These are phyloP conservation scores for Irpex sp. DNA, from an alignment of 1,284 basidiomycete genomes.

Conservation along the genomic window DNA sequence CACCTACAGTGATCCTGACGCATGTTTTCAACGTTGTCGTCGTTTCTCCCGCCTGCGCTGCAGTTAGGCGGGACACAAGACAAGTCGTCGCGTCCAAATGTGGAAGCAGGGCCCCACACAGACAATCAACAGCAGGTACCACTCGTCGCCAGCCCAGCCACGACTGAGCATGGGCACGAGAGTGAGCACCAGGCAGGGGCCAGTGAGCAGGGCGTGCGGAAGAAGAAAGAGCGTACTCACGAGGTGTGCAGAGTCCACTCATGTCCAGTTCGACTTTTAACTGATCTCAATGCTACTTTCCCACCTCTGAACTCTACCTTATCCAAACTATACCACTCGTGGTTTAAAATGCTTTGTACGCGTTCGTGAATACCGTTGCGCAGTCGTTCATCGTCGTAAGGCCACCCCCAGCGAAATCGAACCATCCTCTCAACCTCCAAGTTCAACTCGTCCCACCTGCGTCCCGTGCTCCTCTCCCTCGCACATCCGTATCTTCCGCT, in stretches of 20 bases:
- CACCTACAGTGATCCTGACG: not conserved
- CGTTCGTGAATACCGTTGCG: slow-evolving; percentile 2
- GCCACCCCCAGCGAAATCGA: slow-evolving; percentile 78
- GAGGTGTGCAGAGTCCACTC: slow-evolving; percentile 39
- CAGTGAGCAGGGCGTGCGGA: slow-evolving; percentile 29
- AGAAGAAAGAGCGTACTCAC: slow-evolving; percentile 49
- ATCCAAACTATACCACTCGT: not conserved
- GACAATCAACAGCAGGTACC: not conserved
- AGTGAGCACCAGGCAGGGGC: not conserved
- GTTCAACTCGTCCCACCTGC: slow-evolving; percentile 85
- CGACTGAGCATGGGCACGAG: not conserved
- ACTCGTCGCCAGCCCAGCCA: not conserved
- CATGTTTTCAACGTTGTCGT: slow-evolving; percentile 64
- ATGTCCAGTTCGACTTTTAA: not conserved
- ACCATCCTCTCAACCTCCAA: slow-evolving; percentile 90
- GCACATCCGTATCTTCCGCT: slow-evolving; percentile 28
- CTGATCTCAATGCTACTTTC: not conserved
- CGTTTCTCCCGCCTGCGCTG: slow-evolving; percentile 56
- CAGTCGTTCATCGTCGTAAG: slow-evolving; percentile 86
- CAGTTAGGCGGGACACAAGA: slow-evolving; percentile 28
- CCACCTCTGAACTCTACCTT: slow-evolving; percentile 14
- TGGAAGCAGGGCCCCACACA: not conserved
- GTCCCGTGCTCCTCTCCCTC: slow-evolving; percentile 39
- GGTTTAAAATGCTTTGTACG: not conserved
- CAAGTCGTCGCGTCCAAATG: slow-evolving; percentile 12